Conservation (phyloP, 2,329 filamentous ascomycete genomes). For the Fusarium annulatum region DNA sequence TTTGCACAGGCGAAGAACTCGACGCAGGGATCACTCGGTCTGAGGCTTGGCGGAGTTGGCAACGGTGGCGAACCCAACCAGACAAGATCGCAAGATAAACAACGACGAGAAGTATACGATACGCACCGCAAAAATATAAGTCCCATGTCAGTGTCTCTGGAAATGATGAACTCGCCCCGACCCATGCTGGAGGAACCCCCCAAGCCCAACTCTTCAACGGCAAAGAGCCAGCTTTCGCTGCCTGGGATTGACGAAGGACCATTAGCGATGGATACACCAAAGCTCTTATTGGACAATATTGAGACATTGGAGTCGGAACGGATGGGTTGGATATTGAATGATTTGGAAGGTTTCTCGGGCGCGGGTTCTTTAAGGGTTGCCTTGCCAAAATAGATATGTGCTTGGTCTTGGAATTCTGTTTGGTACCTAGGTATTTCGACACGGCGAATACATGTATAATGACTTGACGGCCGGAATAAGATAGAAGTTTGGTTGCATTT, state of each 20-base stretch:
- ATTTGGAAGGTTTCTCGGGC: conserved; percentile 42
- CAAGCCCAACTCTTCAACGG: background rate
- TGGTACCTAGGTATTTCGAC: background rate
- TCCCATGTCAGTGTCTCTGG: conserved; percentile 21
- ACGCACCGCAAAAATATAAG: conserved; percentile 9
- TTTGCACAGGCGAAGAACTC: conserved; percentile 19
- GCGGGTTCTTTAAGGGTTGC: conserved; percentile 23
- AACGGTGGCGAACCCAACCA: background rate
- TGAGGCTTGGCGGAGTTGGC: conserved; percentile 23
- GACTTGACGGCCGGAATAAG: background rate
- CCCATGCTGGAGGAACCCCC: conserved; percentile 6
- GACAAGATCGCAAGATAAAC: conserved; percentile 7
- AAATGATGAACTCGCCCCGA: conserved; percentile 12
- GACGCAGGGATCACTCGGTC: conserved; percentile 18
- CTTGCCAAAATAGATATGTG: background rate
- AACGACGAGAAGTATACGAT: background rate
- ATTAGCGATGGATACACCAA: background rate
- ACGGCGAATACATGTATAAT: background rate
- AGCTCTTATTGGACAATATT: conserved; percentile 11
- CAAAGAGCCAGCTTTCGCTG: conserved; percentile 29
- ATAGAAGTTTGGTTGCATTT: background rate
- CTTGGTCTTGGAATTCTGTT: background rate
- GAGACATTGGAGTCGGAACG: conserved; percentile 26
- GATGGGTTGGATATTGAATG: conserved; percentile 39
- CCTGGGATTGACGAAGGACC: conserved; percentile 12